Evolutionary conservation across 345 rosid species (phyloP), one percentile per base, ranked within the genome.

Genomic region (Tarenaya hassleriana): DNA sequence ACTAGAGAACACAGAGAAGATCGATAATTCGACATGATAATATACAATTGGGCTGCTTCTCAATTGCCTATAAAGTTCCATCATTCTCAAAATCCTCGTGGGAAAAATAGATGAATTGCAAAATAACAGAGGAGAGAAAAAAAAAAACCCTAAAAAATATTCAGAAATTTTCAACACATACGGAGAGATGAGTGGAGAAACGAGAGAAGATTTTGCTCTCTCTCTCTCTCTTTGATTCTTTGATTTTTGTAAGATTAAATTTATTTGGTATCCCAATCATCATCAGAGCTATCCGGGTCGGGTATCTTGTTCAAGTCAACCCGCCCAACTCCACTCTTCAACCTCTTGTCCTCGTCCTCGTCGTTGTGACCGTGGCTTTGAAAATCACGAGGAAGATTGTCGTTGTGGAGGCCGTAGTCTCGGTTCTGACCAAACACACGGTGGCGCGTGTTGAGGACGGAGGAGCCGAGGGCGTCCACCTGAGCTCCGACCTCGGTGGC

Each of bases 401-500:
- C 72, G 5, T 37, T 52, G 12, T 45, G 54, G 4, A 39, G 47
- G 21, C 62, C 61, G 16, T 16, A 51, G 8, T 59, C 56, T 8
- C 3, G 41, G 14, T 11, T 66, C 20, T 58, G 71, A 33, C 63
- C 68, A 50, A 67, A 61, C 2, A 61, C 41, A 53, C 59, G 82
- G 45, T 55, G 78, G 34, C 60, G 70, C 16, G 55, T 68, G 31
- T 61, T 62, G 1, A 59, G 58, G 17, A 71, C 52, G 10, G 79
- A 75, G 4, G 83, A 64, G 49, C 85, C 88, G 7, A 83, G 70
- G 37, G 97, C 99, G 37, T 94, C 99, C 0, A 94, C 99, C 53
- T 79, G 72, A 16, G 97, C 87, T 34, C 99, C 99, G 0, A 94
- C 87, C 74, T 88, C 99, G 6, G 86, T 75, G 0, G 97, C 99